Evolutionary conservation across 805 yeast genomes (phyloP), one percentile per base, ranked within the genome.

Genomic region (Geotrichum ghanense): DNA sequence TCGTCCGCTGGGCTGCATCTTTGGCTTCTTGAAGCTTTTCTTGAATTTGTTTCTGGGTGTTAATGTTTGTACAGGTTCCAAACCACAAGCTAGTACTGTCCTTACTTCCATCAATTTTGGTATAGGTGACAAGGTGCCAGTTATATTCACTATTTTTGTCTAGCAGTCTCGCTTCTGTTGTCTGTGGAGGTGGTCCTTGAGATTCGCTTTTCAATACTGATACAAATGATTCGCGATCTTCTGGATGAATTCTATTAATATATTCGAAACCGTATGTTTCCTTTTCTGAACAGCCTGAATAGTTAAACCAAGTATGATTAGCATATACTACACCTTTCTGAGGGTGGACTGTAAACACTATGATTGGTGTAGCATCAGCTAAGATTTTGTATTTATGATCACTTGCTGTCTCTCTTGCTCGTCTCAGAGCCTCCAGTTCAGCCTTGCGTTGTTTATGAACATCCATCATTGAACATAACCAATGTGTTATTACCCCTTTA

Each of bases 401-500:
- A 22, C 60, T 52, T 17, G 56, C 62, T n/a, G 58, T 51, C 22
- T 56, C 56, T 42, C 54, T 57, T 12, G 57, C 55, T 41, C 53
- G 56, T 44, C 49, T 49, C 23, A 52, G 44, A 1, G 61, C 59
- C 27, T 59, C 62, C 16, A 50, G 31, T 46, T 62, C 62, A 3
- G 66, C 62, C 34, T 58, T 45, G 5, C 52, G 54, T 47, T 62
- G 62, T 17, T 54, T 62, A 40, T 62, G 64, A 34, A 61, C 56
- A 42, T 62, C 66, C 59, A 59, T 58, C 54, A 55, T 51, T 2
- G 64, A 59, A 19, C 62, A 62, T 46, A 61, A 59, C 64, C 64
- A 60, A 34, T 60, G 61, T 3, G 59, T 54, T 20, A 60, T 56
- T 2, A 58, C 46, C 14, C 64, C 62, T 44, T 48, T 53, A 12